Conservation (phyloP, 768 basidiomycete genomes). For the Leccinellum rugosiceps region DNA sequence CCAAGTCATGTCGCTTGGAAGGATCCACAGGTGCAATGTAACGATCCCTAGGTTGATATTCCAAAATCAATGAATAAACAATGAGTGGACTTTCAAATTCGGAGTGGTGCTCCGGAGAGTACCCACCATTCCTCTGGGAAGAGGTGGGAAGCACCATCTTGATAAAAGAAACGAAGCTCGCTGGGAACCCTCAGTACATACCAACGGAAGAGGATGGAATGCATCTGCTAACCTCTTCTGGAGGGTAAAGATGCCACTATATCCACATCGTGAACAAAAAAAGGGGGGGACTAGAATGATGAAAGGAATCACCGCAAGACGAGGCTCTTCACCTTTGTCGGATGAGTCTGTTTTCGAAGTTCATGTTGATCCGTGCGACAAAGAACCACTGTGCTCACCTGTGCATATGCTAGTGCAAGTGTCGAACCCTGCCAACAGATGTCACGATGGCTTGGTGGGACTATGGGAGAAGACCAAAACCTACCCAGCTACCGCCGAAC, state of each 20-base stretch:
- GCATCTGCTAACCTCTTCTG: constrained; percentile 55
- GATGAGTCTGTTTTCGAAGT: constrained; percentile 55
- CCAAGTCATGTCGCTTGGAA: constrained; percentile 71
- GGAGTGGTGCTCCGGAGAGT: neutral
- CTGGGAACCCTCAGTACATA: constrained; percentile 25
- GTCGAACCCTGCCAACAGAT: constrained; percentile 66
- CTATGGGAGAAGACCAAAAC: constrained; percentile 12
- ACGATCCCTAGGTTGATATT: constrained; percentile 59
- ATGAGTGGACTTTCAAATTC: neutral
- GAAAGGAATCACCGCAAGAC: constrained; percentile 57
- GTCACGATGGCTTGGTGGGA: neutral
- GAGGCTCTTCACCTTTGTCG: constrained; percentile 74
- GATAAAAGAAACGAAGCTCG: constrained; percentile 92
- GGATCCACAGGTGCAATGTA: constrained; percentile 81
- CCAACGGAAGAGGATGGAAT: neutral
- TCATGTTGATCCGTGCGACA: neutral
- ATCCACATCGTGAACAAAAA: constrained; percentile 2
- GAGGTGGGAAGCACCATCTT: constrained; percentile 75
- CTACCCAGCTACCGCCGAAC: constrained; percentile 91
- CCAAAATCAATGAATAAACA: neutral
- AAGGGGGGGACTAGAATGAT: neutral
- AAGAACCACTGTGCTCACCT: constrained; percentile 41
- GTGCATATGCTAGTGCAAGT: constrained; percentile 79
- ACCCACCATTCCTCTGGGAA: constrained; percentile 86
- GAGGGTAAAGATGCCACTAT: constrained; percentile 85